A percentile compares a stretch with the other conserved stretches of the same genome.
Conservation (phyloP, 768 basidiomycete genomes). For the Boletus reticulatus region DNA sequence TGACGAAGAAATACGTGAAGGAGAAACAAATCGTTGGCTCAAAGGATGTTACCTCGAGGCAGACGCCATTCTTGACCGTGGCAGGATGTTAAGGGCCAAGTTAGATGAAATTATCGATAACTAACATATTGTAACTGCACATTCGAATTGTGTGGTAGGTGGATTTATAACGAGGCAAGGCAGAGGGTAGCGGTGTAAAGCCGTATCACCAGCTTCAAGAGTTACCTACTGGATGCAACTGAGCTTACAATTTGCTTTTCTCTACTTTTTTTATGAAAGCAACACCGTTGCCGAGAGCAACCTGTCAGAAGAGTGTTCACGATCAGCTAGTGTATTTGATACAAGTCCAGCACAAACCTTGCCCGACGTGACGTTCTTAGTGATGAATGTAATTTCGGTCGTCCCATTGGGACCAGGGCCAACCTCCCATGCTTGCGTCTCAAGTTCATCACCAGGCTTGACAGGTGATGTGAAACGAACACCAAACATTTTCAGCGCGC, state of each 20-base stretch:
- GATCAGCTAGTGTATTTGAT: neutral
- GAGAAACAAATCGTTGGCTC: constrained; percentile 73
- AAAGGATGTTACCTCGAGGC: constrained; percentile 85
- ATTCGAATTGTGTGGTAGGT: neutral
- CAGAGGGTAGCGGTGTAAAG: neutral
- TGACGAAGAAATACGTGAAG: constrained; percentile 35
- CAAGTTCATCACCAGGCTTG: constrained; percentile 75
- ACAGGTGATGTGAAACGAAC: constrained; percentile 82
- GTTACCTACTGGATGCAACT: neutral
- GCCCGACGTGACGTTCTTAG: constrained; percentile 56
- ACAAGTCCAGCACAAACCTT: constrained; percentile 41
- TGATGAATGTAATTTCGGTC: constrained; percentile 57
- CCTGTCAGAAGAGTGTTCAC: constrained; percentile 24
- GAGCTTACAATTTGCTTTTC: constrained; percentile 41
- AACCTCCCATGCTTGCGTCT: constrained; percentile 79
- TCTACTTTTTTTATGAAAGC: constrained; percentile 58
- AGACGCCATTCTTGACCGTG: constrained; percentile 60
- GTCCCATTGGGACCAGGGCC: constrained; percentile 61
- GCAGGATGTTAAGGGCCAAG: constrained; percentile 46
- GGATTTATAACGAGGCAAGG: neutral
- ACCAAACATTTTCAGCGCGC: constrained; percentile 63
- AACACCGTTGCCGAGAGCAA: constrained; percentile 58
- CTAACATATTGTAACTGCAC: neutral
- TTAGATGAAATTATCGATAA: constrained; percentile 5
- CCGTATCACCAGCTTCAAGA: neutral